Conservation (phyloP, 1,139 yeast genomes). For the Scheffersomyces titani region DNA sequence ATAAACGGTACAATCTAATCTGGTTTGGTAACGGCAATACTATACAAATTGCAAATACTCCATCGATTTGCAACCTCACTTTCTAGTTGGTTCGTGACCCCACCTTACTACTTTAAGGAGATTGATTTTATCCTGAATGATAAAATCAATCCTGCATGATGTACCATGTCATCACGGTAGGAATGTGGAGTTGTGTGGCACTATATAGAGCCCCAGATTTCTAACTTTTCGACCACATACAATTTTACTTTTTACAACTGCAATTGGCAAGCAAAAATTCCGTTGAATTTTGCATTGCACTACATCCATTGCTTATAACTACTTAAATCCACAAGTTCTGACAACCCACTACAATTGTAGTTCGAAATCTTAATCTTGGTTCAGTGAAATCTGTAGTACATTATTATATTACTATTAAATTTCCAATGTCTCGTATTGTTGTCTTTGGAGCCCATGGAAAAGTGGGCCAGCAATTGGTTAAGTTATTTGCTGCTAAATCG, state of each 20-base stretch:
- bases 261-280: neutral
- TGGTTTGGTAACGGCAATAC: too few species aligned
- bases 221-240: neutral
- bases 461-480: conserved; percentile 45
- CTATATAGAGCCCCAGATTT: neutral
- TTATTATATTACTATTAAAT: too few species aligned
- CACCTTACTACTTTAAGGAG: neutral
- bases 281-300: neutral
- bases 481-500: conserved; percentile 23
- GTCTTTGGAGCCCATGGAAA: conserved; percentile 67
- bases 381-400: neutral
- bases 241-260: neutral
- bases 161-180: neutral
- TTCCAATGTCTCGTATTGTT: conserved; percentile 1
- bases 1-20: too few species aligned
- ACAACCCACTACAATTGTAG: neutral
- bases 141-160: neutral
- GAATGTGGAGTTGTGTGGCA: neutral
- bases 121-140: too few species aligned
- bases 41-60: too few species aligned
- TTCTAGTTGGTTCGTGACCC: neutral
- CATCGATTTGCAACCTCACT: neutral
- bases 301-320: neutral
- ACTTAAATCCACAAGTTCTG: neutral
- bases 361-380: too few species aligned